Evolutionary conservation across 1,284 basidiomycete genomes (phyloP).

Genomic region (Takashimella tepidaria): DNA sequence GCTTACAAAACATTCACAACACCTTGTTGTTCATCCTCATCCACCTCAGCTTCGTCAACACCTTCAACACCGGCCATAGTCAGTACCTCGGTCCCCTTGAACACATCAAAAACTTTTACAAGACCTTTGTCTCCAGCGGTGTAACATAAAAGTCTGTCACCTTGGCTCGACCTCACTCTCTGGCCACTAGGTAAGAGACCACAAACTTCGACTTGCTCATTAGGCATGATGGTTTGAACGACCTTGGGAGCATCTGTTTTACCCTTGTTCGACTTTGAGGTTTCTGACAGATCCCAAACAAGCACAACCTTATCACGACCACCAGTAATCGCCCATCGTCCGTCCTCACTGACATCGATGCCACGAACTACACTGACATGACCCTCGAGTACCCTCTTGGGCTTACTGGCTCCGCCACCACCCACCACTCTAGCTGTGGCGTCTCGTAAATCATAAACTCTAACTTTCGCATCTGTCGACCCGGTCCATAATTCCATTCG

Average conservation of each 20-base stretch:
- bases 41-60: constrained; percentile 53
- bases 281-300: constrained; percentile 67
- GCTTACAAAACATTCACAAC: constrained; percentile 29
- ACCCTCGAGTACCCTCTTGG: constrained; percentile 75
- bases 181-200: constrained; percentile 53
- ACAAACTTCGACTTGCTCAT: constrained; percentile 82
- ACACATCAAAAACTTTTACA: constrained; percentile 76
- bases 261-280: constrained; percentile 53
- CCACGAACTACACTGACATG: constrained; percentile 88
- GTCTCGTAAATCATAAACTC: constrained; percentile 80
- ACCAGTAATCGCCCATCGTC: constrained; percentile 78
- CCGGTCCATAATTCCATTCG: constrained; percentile 81
- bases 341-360: constrained; percentile 75
- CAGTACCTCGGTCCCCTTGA: constrained; percentile 60
- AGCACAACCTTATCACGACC: constrained; percentile 86
- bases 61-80: constrained; percentile 51
- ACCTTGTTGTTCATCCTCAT: constrained; percentile 63
- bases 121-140: constrained; percentile 85
- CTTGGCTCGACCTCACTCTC: background rate
- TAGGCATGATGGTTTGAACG: constrained; percentile 75
- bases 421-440: constrained; percentile 54
- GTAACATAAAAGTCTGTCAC: constrained; percentile 59
- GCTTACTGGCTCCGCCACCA: constrained; percentile 53
- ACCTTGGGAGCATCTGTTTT: constrained; percentile 56
- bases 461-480: constrained; percentile 78